Base-by-base conservation (phyloP, 805 yeast species). In the Ogataea pini region DNA sequence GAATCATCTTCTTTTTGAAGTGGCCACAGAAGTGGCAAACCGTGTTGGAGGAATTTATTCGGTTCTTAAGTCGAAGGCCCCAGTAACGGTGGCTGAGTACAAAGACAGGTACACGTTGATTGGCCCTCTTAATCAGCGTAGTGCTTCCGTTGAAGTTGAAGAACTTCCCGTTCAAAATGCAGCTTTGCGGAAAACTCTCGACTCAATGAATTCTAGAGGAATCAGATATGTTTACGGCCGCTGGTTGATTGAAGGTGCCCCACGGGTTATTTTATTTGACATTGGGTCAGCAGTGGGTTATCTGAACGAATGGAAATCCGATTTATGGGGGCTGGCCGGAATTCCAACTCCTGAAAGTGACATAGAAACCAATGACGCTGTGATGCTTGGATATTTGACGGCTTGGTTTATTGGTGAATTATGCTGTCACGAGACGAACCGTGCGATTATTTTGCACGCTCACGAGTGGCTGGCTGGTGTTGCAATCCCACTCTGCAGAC, bases 381-480 rank as follows among this genome's bases (percentile, higher is more conserved):
- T 94, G 55, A 73, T 92, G 53, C 74, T 92, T 57, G 99, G 99
- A 25, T 92, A 92, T 70, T 72, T 89, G 43, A 96, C 90, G 20
- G 96, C 98, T 2, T 92, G 99, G 99, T 91, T 92, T 66, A 72
- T 94, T 48, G 99, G 99, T 14, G 98, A 94, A 68, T 78, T 89
- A 64, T 89, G 88, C n/a, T 82, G 76, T 63, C 82, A 83, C 60
- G 96, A 94, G 67, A 78, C 82, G 19, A 85, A 85, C 45, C 82
- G 92, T 59, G 97, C 98, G 0, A 90, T 94, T 44, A 84, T 92
- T 52, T 84, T 94, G 48, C 99, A 92, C 65, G 91, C 87, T 67
- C 99, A 92, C 72, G 99, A 92, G 72, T 92, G 99, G 99, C 78
- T 92, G 49, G 97, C 99, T 1, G 97, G 98, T 59, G 90, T 94